Conservation (phyloP, 495 filamentous ascomycete species). For the Staphylotrichum tortipilum region DNA sequence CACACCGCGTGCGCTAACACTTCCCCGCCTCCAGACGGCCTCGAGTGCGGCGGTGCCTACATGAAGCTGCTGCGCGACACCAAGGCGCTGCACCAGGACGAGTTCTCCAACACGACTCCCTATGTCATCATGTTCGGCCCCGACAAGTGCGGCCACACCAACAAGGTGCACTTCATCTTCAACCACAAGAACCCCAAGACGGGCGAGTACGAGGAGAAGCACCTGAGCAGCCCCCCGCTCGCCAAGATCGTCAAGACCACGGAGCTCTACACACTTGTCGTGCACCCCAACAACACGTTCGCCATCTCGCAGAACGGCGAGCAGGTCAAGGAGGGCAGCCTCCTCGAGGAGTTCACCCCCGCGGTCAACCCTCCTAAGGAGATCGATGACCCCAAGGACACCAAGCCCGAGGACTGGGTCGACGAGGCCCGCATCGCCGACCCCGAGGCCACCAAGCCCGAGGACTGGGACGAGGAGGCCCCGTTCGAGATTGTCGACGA, state of each 20-base stretch:
- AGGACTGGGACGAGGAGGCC: slow-evolving; percentile 98
- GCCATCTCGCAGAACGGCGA: slow-evolving; percentile 85
- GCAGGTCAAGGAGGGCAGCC: slow-evolving; percentile 73
- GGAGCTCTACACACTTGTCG: slow-evolving; percentile 89
- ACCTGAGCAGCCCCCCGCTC: slow-evolving; percentile 73
- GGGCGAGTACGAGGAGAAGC: slow-evolving; percentile 99
- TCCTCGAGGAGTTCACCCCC: slow-evolving; percentile 90
- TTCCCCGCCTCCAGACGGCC: slow-evolving; percentile 53
- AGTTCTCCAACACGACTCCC: slow-evolving; percentile 94
- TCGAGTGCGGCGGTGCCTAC: slow-evolving; percentile 98
- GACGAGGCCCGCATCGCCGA: slow-evolving; percentile 85
- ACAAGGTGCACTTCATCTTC: slow-evolving; percentile 99
- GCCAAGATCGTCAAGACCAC: slow-evolving; percentile 85
- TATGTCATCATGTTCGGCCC: slow-evolving; percentile 99
- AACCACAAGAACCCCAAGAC: slow-evolving; percentile 99
- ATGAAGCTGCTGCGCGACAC: slow-evolving; percentile 98
- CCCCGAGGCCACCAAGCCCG: slow-evolving; percentile 90
- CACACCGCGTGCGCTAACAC: slow-evolving; percentile 13
- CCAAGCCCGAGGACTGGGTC: slow-evolving; percentile 92
- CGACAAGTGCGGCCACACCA: slow-evolving; percentile 98
- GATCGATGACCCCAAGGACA: slow-evolving; percentile 94
- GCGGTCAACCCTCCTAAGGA: slow-evolving; percentile 90
- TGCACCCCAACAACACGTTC: slow-evolving; percentile 92
- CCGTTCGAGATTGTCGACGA: slow-evolving; percentile 92
- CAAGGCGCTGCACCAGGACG: slow-evolving; percentile 90